Percentiles rank a stretch among this genome's conserved stretches.
Evolutionary conservation across 768 basidiomycete genomes (phyloP).

Genomic region (Boletus coccyginus): DNA sequence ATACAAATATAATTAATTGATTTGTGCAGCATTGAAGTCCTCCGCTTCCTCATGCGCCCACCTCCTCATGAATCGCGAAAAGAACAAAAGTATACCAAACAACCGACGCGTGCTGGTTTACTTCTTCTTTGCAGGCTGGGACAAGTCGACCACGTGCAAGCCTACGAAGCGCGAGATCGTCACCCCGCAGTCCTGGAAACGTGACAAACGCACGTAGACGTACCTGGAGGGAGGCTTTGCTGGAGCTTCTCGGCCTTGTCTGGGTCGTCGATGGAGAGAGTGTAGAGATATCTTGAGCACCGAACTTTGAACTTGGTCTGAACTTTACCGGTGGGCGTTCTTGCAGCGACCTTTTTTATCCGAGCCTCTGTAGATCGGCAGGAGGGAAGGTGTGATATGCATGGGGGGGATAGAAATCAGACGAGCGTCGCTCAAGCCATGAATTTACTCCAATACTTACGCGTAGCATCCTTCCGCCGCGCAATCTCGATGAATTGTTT

Average conservation of each 20-base stretch:
- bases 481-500: conserved; percentile 98
- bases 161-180: conserved; percentile 40
- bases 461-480: conserved; percentile 93
- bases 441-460: conserved; percentile 52
- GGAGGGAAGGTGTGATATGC: background rate
- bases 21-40: conserved; percentile 5
- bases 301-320: conserved; percentile 99
- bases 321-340: conserved; percentile 64
- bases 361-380: conserved; percentile 82
- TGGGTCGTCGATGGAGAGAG: conserved; percentile 91
- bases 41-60: background rate
- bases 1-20: conserved; percentile 17
- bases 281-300: conserved; percentile 96
- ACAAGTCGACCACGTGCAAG: conserved; percentile 69
- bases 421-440: background rate
- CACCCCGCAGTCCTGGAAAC: background rate
- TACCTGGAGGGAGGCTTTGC: conserved; percentile 93
- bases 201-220: conserved; percentile 26
- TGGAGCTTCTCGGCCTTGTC: conserved; percentile 99
- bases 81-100: conserved; percentile 7
- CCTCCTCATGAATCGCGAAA: background rate
- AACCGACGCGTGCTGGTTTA: conserved; percentile 35
- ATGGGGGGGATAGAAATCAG: background rate
- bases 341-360: conserved; percentile 90
- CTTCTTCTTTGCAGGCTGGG: conserved; percentile 64